phyloP scores from a whole-genome alignment of 2,329 filamentous ascomycete genomes.

The Xylariaceae sp. region DNA sequence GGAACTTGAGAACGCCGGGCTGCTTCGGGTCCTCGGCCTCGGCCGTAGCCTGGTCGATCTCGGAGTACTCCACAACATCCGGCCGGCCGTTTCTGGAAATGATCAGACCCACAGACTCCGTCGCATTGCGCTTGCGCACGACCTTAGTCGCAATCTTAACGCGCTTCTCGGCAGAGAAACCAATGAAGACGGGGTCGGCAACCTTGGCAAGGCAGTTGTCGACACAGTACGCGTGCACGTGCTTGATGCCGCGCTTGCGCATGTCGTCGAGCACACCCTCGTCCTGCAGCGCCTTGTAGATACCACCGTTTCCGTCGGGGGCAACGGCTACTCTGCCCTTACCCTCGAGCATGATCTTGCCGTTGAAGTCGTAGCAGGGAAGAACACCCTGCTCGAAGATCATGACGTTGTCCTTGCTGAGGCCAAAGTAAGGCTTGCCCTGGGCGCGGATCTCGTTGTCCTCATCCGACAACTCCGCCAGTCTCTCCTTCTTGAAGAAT shows the following conservation, averaged over 20 bases:
- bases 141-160: slow-evolving; percentile 98
- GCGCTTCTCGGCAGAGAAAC: slow-evolving; percentile 79
- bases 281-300: slow-evolving; percentile 78
- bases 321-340: slow-evolving; percentile 91
- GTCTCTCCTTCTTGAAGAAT: slow-evolving; percentile 58
- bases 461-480: slow-evolving; percentile 38
- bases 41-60: slow-evolving; percentile 85
- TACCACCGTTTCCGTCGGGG: slow-evolving; percentile 92
- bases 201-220: slow-evolving; percentile 99
- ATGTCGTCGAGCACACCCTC: slow-evolving; percentile 74
- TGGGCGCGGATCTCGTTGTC: slow-evolving; percentile 53
- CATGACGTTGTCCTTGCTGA: slow-evolving; percentile 76
- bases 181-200: slow-evolving; percentile 93
- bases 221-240: slow-evolving; percentile 96
- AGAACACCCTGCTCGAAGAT: slow-evolving; percentile 97
- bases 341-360: slow-evolving; percentile 90
- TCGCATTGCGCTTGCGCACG: slow-evolving; percentile 95
- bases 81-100: slow-evolving; percentile 92
- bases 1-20: slow-evolving; percentile 80
- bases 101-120: slow-evolving; percentile 92
- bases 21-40: slow-evolving; percentile 83
- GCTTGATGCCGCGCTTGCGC: slow-evolving; percentile 80
- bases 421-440: slow-evolving; percentile 66
- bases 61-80: slow-evolving; percentile 97
- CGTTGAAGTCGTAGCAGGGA: slow-evolving; percentile 94